Conservation (phyloP, 1,284 basidiomycete genomes). For the Athelia psychrophila region DNA sequence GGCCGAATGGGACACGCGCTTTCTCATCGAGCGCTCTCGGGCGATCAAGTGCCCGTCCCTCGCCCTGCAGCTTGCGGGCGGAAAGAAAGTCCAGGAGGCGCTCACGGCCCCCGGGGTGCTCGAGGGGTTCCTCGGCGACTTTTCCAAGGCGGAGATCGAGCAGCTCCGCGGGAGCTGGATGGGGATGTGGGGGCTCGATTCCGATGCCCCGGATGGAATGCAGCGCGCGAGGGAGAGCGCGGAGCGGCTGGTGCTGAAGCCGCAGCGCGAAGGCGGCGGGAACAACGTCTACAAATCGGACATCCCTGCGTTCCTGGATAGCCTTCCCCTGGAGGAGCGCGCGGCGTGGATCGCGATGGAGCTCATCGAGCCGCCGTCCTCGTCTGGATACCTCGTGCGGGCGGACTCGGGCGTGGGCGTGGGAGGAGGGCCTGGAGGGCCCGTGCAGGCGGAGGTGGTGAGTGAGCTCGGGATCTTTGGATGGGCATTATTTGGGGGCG, state of each 20-base stretch:
- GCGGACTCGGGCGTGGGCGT: slow-evolving; percentile 22
- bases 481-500: slow-evolving; percentile 72
- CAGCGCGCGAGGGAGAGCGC: slow-evolving; percentile 52
- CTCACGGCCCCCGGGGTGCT: slow-evolving; percentile 75
- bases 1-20: slow-evolving; percentile 66
- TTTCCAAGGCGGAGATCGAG: slow-evolving; percentile 38
- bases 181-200: slow-evolving; percentile 77
- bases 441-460: slow-evolving; percentile 68
- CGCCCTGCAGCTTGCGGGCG: slow-evolving; percentile 90
- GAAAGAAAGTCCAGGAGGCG: slow-evolving; percentile 95
- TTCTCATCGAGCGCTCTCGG: slow-evolving; percentile 71
- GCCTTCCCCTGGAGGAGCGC: slow-evolving; percentile 52
- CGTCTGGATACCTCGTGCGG: slow-evolving; percentile 75
- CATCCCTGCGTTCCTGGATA: slow-evolving; percentile 77
- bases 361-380: slow-evolving; percentile 77
- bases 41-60: slow-evolving; percentile 95
- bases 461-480: slow-evolving; percentile 95
- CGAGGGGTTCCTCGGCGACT: slow-evolving; percentile 65
- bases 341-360: slow-evolving; percentile 95
- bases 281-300: slow-evolving; percentile 92
- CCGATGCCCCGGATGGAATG: slow-evolving; percentile 47
- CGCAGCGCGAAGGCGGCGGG: slow-evolving; percentile 95
- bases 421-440: slow-evolving; percentile 31
- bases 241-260: slow-evolving; percentile 82
- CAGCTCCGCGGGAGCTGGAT: slow-evolving; percentile 72